phyloP scores from a whole-genome alignment of 768 basidiomycete species.

The Boletus eberwhitei region DNA sequence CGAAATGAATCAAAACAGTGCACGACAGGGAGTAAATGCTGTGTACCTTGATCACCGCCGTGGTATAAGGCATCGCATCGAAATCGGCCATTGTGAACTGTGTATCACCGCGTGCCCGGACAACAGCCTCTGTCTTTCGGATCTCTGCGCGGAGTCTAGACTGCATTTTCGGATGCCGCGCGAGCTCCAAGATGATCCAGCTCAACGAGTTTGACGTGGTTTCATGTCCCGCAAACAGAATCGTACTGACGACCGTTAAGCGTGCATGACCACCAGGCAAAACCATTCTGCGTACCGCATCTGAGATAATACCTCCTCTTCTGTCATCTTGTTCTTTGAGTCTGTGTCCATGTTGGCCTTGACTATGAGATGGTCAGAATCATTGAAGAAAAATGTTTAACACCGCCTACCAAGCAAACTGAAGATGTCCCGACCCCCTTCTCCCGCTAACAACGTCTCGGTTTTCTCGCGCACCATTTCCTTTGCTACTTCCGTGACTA shows the following conservation, averaged over 20 bases:
- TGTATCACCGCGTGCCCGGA: slow-evolving; percentile 10
- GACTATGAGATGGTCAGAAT: slow-evolving; percentile 11
- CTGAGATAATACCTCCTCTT: slow-evolving; percentile 15
- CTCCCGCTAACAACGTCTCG: slow-evolving; percentile 8
- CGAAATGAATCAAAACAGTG: background rate
- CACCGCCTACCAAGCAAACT: slow-evolving; percentile 38
- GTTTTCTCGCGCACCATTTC: slow-evolving; percentile 20
- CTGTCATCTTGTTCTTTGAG: slow-evolving; percentile 22
- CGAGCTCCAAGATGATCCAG: slow-evolving; percentile 65
- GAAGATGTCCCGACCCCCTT: slow-evolving; percentile 16
- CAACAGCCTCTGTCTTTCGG: slow-evolving; percentile 3
- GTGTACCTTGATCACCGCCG: slow-evolving; percentile 32
- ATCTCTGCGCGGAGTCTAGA: slow-evolving; percentile 46
- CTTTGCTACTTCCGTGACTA: slow-evolving; percentile 10
- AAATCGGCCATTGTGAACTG: slow-evolving; percentile 39
- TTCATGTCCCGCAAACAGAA: slow-evolving; percentile 53
- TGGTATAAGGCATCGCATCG: slow-evolving; percentile 48
- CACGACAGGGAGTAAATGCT: slow-evolving; percentile 12
- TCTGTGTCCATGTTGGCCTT: slow-evolving; percentile 29
- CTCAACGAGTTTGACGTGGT: slow-evolving; percentile 56
- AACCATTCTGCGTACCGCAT: slow-evolving; percentile 17
- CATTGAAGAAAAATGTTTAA: background rate
- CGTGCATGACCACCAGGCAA: background rate
- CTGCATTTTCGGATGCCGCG: slow-evolving; percentile 56
- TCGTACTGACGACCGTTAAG: slow-evolving; percentile 33